These are phyloP conservation scores for Solanum arcanum DNA, from an alignment of 257 asterid genomes.

Conservation along the genomic window DNA sequence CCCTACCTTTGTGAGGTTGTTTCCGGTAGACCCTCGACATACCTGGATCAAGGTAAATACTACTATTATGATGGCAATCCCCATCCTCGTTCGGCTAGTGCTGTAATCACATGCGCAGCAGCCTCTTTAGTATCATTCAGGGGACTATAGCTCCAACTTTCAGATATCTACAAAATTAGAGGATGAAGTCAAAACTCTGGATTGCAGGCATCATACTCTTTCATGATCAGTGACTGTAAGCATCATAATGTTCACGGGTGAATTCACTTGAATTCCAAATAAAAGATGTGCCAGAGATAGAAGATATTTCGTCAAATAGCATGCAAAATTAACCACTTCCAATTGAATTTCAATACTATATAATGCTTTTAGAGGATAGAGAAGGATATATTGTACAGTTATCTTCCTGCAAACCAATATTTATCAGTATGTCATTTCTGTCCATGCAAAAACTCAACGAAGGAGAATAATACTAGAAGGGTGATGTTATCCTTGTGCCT, in stretches of 20 bases:
- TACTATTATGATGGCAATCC: slow-evolving; percentile 21
- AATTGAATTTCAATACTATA: not conserved
- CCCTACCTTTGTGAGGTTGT: not conserved
- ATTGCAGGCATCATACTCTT: not conserved
- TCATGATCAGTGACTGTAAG: not conserved
- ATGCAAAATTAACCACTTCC: not conserved
- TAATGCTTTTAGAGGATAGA: not conserved
- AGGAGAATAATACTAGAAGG: not conserved
- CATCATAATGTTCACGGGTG: not conserved
- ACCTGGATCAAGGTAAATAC: not conserved
- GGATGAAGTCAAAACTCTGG: not conserved
- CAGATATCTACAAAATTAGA: slow-evolving; percentile 37
- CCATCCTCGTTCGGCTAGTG: slow-evolving; percentile 56
- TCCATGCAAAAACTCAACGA: not conserved
- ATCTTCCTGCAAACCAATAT: not conserved
- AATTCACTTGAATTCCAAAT: not conserved
- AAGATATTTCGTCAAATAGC: not conserved
- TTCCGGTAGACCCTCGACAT: not conserved
- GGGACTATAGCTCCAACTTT: slow-evolving; percentile 58
- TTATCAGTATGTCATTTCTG: not conserved
- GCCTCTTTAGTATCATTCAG: slow-evolving; percentile 58
- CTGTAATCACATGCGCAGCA: slow-evolving; percentile 47
- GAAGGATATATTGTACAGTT: not conserved
- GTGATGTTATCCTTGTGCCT: not conserved
- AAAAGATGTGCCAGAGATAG: not conserved